Evolutionary conservation across 2,329 filamentous ascomycete species (phyloP).

Genomic region (Hymenoscyphus fructigenus): DNA sequence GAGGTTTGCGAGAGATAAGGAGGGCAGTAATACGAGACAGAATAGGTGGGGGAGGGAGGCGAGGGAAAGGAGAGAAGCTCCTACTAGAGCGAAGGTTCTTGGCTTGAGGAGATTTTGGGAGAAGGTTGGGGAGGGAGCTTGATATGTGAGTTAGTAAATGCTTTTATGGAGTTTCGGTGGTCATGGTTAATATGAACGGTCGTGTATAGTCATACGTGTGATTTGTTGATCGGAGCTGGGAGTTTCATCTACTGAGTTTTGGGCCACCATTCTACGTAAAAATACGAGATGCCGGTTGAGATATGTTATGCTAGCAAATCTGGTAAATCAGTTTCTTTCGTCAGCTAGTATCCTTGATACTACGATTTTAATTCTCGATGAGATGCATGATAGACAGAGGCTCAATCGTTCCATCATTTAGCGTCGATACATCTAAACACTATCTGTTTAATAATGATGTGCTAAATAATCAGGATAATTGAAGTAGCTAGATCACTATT

Average conservation of each 20-base stretch:
- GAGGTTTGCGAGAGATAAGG: constrained; percentile 38
- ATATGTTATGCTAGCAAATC: too few relatives aligned
- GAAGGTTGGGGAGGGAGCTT: constrained; percentile 43
- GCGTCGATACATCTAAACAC: too few relatives aligned
- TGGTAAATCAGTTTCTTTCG: not conserved
- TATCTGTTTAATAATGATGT: too few relatives aligned
- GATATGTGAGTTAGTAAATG: not conserved
- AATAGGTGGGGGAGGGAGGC: constrained; percentile 37
- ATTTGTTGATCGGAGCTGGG: not conserved
- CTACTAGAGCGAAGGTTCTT: constrained; percentile 50
- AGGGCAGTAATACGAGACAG: constrained; percentile 7
- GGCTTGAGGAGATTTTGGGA: constrained; percentile 65
- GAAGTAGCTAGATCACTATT: too few relatives aligned
- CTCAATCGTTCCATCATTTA: too few relatives aligned
- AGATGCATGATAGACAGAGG: too few relatives aligned
- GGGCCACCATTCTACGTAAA: not conserved
- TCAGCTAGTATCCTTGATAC: too few relatives aligned
- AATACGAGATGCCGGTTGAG: not conserved
- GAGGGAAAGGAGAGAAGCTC: constrained; percentile 43
- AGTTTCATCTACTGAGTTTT: not conserved
- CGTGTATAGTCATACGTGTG: not conserved
- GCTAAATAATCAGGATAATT: too few relatives aligned
- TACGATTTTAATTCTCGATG: too few relatives aligned
- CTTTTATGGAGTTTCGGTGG: not conserved
- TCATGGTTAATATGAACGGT: not conserved